A percentile compares a stretch with the other conserved stretches of the same genome.
These are phyloP conservation scores for Cutaneotrichosporon spelunceum DNA, from an alignment of 1,284 basidiomycete genomes.

Conservation along the genomic window DNA sequence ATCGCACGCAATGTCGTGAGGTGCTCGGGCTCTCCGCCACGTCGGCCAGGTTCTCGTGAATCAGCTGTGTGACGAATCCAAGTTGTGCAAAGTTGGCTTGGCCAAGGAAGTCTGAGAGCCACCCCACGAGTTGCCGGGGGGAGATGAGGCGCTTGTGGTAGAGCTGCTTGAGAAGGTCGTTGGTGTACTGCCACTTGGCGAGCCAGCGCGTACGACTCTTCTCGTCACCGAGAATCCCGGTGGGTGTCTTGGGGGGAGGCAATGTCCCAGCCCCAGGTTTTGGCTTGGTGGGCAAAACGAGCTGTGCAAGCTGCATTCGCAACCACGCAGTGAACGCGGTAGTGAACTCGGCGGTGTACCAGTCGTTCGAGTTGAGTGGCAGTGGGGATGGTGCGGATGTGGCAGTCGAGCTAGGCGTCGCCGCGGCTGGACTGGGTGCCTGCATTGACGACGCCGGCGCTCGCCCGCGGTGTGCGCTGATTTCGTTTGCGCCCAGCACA, in stretches of 20 bases:
- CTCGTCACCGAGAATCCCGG: constrained; percentile 55
- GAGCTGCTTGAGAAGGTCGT: constrained; percentile 71
- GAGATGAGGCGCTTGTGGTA: constrained; percentile 80
- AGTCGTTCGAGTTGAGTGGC: constrained; percentile 64
- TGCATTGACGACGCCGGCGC: constrained; percentile 30
- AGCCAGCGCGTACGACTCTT: constrained; percentile 35
- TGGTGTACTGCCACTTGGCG: constrained; percentile 49
- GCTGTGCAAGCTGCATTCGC: constrained; percentile 81
- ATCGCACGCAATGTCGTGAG: constrained; percentile 38
- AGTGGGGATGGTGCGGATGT: constrained; percentile 39
- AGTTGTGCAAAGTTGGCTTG: constrained; percentile 78
- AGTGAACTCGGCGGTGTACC: constrained; percentile 89
- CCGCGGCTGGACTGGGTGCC: constrained; percentile 37
- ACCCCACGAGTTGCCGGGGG: constrained; percentile 70
- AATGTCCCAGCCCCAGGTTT: constrained; percentile 60
- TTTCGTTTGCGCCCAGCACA: constrained; percentile 92
- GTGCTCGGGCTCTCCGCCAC: constrained; percentile 56
- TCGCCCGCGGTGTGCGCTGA: constrained; percentile 63
- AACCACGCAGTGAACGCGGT: constrained; percentile 80
- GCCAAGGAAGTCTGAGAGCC: constrained; percentile 76
- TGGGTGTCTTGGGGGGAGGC: constrained; percentile 26
- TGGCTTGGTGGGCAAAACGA: constrained; percentile 72
- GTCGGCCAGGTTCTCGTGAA: constrained; percentile 73
- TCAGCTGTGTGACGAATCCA: constrained; percentile 71
- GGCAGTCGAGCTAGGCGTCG: constrained; percentile 39